phyloP scores from a whole-genome alignment of 441 rosid genomes.

The Brassica balearica region DNA sequence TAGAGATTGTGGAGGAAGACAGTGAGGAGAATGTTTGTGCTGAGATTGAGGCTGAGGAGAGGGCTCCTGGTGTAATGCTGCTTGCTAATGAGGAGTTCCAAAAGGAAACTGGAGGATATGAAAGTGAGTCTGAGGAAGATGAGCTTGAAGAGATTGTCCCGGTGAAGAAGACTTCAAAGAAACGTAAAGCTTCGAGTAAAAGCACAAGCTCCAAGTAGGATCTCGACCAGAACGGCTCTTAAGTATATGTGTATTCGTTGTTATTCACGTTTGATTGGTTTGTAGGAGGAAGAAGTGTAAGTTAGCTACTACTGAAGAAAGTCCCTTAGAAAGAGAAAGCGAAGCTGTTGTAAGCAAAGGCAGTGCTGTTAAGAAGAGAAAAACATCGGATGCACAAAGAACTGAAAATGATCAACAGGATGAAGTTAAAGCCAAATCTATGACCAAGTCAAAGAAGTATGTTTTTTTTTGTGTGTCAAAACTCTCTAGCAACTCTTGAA shows the following conservation, averaged over 20 bases:
- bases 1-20: constrained; percentile 43
- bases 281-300: constrained; percentile 76
- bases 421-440: constrained; percentile 33
- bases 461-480: constrained; percentile 29
- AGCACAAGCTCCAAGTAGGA: constrained; percentile 65
- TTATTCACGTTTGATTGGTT: constrained; percentile 17
- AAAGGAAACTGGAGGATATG: constrained; percentile 67
- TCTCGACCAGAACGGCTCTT: constrained; percentile 2
- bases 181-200: constrained; percentile 76
- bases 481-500: background rate
- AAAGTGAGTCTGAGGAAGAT: constrained; percentile 63
- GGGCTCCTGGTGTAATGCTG: constrained; percentile 49
- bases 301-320: constrained; percentile 52
- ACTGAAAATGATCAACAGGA: constrained; percentile 44
- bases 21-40: constrained; percentile 46
- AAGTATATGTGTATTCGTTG: constrained; percentile 3
- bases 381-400: constrained; percentile 31
- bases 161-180: constrained; percentile 56
- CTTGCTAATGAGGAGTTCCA: constrained; percentile 72
- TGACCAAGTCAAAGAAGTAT: constrained; percentile 46
- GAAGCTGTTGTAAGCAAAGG: constrained; percentile 39
- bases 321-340: constrained; percentile 43
- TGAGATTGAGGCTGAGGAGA: constrained; percentile 50
- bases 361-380: constrained; percentile 40
- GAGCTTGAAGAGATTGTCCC: constrained; percentile 48